These are phyloP conservation scores for Hymenoscyphus scutula DNA, from an alignment of 2,329 filamentous ascomycete species.

Conservation along the genomic window DNA sequence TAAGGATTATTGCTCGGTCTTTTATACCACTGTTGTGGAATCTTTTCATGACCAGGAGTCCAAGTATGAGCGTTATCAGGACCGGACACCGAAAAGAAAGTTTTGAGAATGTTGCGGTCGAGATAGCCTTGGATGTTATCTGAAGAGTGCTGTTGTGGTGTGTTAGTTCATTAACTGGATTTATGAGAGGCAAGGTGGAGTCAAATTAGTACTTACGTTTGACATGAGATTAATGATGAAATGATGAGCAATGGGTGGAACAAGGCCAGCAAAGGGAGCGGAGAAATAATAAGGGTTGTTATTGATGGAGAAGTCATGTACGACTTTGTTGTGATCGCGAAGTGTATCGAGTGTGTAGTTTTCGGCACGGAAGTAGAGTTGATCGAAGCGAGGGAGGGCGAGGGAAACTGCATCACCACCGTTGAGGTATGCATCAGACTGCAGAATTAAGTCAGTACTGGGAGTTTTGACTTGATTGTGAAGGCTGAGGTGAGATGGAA, in stretches of 20 bases:
- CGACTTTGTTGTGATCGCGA: constrained; percentile 16
- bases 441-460: too few species aligned
- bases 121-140: constrained; percentile 27
- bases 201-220: constrained; percentile 7
- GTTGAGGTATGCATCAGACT: constrained; percentile 19
- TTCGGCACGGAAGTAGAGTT: constrained; percentile 13
- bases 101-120: constrained; percentile 33
- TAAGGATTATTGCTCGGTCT: constrained; percentile 34
- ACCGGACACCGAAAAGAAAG: constrained; percentile 24
- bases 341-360: constrained; percentile 19
- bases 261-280: constrained; percentile 33
- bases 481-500: too few species aligned
- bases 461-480: too few species aligned
- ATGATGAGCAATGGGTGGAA: constrained; percentile 15
- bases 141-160: constrained; percentile 9
- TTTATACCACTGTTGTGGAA: constrained; percentile 26
- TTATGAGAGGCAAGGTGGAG: too few species aligned
- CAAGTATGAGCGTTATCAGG: constrained; percentile 20
- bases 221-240: constrained; percentile 13
- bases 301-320: constrained; percentile 15
- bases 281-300: constrained; percentile 54
- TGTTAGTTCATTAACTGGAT: neutral
- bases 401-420: constrained; percentile 16
- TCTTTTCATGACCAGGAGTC: constrained; percentile 14
- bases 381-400: constrained; percentile 15